These are phyloP conservation scores for Candida vaughaniae DNA, from an alignment of 805 yeast species.

Conservation along the genomic window DNA sequence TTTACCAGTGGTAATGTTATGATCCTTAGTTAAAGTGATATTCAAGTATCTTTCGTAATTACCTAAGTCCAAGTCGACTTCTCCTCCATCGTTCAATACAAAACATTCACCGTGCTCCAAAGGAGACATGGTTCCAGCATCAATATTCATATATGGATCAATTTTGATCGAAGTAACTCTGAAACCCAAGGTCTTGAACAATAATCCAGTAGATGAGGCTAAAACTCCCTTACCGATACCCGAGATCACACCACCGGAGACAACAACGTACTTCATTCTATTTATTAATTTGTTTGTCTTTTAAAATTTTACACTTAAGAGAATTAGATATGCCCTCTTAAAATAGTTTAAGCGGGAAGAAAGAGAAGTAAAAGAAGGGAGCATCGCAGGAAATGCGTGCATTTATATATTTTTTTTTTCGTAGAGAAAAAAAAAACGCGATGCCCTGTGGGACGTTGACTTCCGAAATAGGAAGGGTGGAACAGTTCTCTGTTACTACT, in stretches of 20 bases:
- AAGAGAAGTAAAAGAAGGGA: constrained; percentile 13
- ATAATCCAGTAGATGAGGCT: constrained; percentile 95
- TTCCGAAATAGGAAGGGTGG: constrained; percentile 3
- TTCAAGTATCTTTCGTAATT: constrained; percentile 96
- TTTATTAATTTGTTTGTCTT: no score
- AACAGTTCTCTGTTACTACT: neutral
- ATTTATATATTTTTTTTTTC: constrained; percentile 12
- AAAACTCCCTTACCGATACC: constrained; percentile 99
- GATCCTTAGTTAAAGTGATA: constrained; percentile 88
- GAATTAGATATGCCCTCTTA: constrained; percentile 36
- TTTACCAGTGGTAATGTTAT: constrained; percentile 98
- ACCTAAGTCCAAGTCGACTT: constrained; percentile 96
- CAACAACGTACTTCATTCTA: constrained; percentile 99
- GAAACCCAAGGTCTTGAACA: constrained; percentile 89
- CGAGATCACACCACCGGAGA: constrained; percentile 98
- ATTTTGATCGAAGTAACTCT: constrained; percentile 96
- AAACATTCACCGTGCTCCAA: constrained; percentile 99
- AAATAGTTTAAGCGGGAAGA: constrained; percentile 48
- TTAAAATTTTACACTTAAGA: constrained; percentile 3
- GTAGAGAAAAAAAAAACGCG: constrained; percentile 7
- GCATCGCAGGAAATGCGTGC: constrained; percentile 7
- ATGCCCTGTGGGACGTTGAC: constrained; percentile 8
- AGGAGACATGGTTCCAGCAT: constrained; percentile 99
- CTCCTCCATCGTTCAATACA: constrained; percentile 98
- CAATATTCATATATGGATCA: constrained; percentile 98